A percentile compares a stretch with the other conserved stretches of the same genome.
Evolutionary conservation across 768 basidiomycete species (phyloP).

Genomic region (Leccinum barrowsii): DNA sequence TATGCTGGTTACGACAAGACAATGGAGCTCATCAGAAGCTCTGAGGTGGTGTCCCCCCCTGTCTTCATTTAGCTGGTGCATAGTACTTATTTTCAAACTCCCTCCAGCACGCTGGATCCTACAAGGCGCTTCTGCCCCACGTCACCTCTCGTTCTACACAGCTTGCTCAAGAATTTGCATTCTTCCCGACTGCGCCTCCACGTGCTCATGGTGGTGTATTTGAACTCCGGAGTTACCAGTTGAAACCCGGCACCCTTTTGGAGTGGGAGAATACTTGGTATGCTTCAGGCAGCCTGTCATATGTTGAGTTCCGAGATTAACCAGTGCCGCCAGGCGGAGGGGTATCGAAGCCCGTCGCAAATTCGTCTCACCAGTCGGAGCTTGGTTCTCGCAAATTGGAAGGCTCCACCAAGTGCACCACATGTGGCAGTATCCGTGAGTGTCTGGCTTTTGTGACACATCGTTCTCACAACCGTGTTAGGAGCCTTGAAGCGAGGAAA

Average conservation of each 20-base stretch:
- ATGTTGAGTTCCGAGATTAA: conserved; percentile 1
- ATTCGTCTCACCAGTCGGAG: conserved; percentile 81
- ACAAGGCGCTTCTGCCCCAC: conserved; percentile 73
- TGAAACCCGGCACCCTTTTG: conserved; percentile 84
- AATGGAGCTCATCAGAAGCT: conserved; percentile 54
- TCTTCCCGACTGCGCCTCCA: conserved; percentile 89
- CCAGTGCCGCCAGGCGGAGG: conserved; percentile 57
- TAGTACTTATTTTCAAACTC: not conserved
- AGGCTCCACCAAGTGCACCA: conserved; percentile 88
- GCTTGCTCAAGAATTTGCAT: conserved; percentile 91
- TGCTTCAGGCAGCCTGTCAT: conserved; percentile 12
- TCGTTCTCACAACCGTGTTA: conserved; percentile 26
- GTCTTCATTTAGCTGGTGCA: not conserved
- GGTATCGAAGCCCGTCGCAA: conserved; percentile 92
- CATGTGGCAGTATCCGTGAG: conserved; percentile 95
- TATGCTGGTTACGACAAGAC: conserved; percentile 86
- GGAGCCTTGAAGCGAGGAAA: conserved; percentile 76
- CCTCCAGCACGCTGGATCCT: conserved; percentile 60
- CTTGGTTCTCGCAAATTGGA: conserved; percentile 91
- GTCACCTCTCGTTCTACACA: conserved; percentile 71
- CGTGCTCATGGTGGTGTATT: conserved; percentile 87
- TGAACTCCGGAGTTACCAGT: conserved; percentile 84
- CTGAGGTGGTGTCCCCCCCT: conserved; percentile 51
- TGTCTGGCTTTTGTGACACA: conserved; percentile 17
- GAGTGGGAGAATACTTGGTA: conserved; percentile 97